phyloP scores from a whole-genome alignment of 441 rosid genomes.

The Euphorbia celastroides region DNA sequence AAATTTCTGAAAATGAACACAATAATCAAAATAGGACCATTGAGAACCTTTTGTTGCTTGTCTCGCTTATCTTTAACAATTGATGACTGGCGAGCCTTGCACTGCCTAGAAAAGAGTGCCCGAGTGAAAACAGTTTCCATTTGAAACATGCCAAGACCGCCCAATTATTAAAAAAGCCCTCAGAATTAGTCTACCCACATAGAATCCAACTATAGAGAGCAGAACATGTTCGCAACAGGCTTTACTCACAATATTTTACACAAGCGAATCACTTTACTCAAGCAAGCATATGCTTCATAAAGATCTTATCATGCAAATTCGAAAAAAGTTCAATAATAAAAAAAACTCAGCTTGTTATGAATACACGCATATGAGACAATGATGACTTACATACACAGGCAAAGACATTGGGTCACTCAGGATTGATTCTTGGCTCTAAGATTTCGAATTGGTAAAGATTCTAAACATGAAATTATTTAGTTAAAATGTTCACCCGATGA shows the following conservation, averaged over 20 bases:
- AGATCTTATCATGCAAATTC: not conserved
- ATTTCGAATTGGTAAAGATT: not conserved
- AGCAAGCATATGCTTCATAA: no score
- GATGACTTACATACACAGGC: not conserved
- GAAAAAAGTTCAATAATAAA: not conserved
- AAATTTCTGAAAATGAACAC: not conserved
- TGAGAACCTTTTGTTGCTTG: conserved; percentile 75
- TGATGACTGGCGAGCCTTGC: conserved; percentile 84
- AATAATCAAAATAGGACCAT: not conserved
- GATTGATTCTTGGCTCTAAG: not conserved
- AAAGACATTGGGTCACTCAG: not conserved
- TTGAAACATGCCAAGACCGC: not conserved
- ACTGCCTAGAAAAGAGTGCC: conserved; percentile 48
- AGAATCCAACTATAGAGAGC: not conserved
- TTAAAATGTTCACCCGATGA: not conserved
- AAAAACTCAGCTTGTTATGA: not conserved
- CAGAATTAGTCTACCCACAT: not conserved
- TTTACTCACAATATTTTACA: not conserved
- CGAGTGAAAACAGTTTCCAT: not conserved
- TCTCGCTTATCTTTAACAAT: conserved; percentile 88
- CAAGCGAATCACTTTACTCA: no score
- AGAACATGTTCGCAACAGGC: not conserved
- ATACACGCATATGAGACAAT: not conserved
- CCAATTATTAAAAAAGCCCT: not conserved
- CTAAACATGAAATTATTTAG: not conserved